phyloP scores from a whole-genome alignment of 495 filamentous ascomycete species.

The Cryomyces antarcticus region DNA sequence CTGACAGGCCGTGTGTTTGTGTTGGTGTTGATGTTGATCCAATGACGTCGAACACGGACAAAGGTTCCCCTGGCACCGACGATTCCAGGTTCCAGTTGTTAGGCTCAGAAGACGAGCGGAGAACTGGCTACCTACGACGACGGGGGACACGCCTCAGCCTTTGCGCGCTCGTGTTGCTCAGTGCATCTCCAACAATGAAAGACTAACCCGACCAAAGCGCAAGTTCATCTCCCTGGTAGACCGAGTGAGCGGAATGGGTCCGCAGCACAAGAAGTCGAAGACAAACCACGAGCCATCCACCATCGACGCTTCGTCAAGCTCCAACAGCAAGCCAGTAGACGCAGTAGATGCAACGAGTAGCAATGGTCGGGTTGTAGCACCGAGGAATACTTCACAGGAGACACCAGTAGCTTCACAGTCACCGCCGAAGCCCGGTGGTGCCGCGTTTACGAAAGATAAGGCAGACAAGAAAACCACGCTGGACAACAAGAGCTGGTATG shows the following conservation, averaged over 20 bases:
- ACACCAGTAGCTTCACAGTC: not conserved
- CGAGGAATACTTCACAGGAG: not conserved
- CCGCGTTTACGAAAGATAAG: not conserved
- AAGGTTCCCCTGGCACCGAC: no score
- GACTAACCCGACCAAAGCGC: not conserved
- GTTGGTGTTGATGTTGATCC: no score
- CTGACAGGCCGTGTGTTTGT: no score
- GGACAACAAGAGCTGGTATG: slow-evolving; percentile 10
- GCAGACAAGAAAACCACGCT: not conserved
- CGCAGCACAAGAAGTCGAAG: slow-evolving; percentile 17
- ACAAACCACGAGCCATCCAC: slow-evolving; percentile 11
- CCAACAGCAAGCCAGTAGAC: not conserved
- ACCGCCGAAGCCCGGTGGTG: not conserved
- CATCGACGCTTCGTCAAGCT: not conserved
- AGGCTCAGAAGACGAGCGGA: not conserved
- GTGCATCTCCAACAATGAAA: not conserved
- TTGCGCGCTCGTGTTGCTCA: not conserved
- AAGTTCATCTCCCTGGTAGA: not conserved
- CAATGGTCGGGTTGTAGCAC: not conserved
- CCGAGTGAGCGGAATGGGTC: not conserved
- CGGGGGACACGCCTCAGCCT: not conserved
- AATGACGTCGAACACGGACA: no score
- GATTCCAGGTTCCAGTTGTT: no score
- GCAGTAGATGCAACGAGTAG: not conserved
- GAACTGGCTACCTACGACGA: not conserved